A percentile compares a stretch with the other conserved stretches of the same genome.
Conservation (phyloP, 257 asterid species). For the Verbascum thapsus region DNA sequence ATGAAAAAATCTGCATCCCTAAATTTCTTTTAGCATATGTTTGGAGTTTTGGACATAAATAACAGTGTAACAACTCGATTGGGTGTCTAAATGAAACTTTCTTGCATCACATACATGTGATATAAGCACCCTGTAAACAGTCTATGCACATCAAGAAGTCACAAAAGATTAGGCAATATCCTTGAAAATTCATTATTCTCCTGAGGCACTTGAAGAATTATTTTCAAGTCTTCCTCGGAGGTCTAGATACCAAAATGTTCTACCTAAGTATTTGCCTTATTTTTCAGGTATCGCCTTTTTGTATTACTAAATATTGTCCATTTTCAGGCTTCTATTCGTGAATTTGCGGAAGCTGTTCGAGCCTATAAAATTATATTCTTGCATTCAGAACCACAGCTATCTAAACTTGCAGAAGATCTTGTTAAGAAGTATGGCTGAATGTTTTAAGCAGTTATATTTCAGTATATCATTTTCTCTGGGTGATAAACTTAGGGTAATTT, state of each 20-base stretch:
- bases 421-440: conserved; percentile 58
- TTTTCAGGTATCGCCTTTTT: conserved; percentile 23
- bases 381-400: conserved; percentile 84
- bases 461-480: conserved; percentile 19
- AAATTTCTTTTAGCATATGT: conserved; percentile 14
- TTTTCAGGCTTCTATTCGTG: conserved; percentile 81
- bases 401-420: conserved; percentile 77
- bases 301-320: conserved; percentile 20
- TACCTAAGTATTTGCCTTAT: not conserved
- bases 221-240: conserved; percentile 8
- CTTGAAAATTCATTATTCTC: conserved; percentile 18
- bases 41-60: conserved; percentile 15
- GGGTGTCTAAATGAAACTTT: conserved; percentile 21
- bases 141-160: conserved; percentile 1
- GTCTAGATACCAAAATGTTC: conserved; percentile 5
- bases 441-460: conserved; percentile 25
- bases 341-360: conserved; percentile 92
- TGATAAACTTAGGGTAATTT: conserved; percentile 8
- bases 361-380: conserved; percentile 91
- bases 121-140: conserved; percentile 19
- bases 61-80: conserved; percentile 7
- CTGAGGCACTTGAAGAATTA: conserved; percentile 13
- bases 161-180: not conserved
- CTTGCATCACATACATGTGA: conserved; percentile 2
- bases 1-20: conserved; percentile 30